A percentile compares a stretch with the other conserved stretches of the same genome.
Evolutionary conservation across 805 yeast species (phyloP).

Genomic region (Kazachstania martiniae): DNA sequence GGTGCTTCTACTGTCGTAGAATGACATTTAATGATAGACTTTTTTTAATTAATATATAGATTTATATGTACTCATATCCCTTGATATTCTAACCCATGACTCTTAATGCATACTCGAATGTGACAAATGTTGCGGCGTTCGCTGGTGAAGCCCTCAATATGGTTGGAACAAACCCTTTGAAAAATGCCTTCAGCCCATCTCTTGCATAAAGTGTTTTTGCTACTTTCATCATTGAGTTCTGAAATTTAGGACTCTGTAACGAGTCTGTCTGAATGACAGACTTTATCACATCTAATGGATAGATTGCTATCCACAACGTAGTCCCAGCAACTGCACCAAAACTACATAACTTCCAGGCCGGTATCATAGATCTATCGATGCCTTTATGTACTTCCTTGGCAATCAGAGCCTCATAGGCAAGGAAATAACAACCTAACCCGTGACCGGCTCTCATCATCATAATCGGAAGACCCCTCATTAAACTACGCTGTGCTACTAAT

Average conservation of each 20-base stretch:
- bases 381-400: slow-evolving; percentile 36
- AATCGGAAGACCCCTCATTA: slow-evolving; percentile 75
- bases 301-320: slow-evolving; percentile 70
- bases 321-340: slow-evolving; percentile 91
- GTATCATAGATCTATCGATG: slow-evolving; percentile 55
- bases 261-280: slow-evolving; percentile 76
- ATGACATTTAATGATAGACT: too few species aligned
- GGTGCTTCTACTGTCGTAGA: too few species aligned
- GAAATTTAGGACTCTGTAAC: slow-evolving; percentile 48
- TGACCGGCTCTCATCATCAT: slow-evolving; percentile 76
- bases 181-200: slow-evolving; percentile 69
- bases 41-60: neutral
- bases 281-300: slow-evolving; percentile 88
- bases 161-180: slow-evolving; percentile 87
- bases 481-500: slow-evolving; percentile 42
- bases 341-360: slow-evolving; percentile 76
- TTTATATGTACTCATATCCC: neutral
- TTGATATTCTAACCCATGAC: slow-evolving; percentile 30
- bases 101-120: slow-evolving; percentile 86
- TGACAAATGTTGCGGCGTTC: slow-evolving; percentile 91
- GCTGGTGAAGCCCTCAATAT: slow-evolving; percentile 96
- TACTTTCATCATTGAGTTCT: slow-evolving; percentile 49
- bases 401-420: slow-evolving; percentile 83
- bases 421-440: slow-evolving; percentile 82
- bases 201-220: slow-evolving; percentile 39